Evolutionary conservation across 83 land plant genomes (phyloP).

Genomic region (Thuja plicata): DNA sequence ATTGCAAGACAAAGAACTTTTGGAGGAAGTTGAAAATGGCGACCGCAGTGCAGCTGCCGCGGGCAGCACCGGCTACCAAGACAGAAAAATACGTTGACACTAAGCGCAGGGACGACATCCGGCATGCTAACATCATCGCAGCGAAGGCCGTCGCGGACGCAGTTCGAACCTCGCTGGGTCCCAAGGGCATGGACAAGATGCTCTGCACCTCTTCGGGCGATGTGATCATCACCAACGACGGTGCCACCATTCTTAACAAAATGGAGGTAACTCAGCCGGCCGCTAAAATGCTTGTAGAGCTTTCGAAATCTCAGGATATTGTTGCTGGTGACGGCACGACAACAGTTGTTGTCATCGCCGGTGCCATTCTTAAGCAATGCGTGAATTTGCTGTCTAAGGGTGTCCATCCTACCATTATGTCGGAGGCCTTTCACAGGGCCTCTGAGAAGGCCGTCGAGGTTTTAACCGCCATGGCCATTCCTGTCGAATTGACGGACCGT

Average conservation of each 20-base stretch:
- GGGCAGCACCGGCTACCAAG: slow-evolving; percentile 18
- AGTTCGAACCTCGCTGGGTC: slow-evolving; percentile 84
- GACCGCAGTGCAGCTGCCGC: neutral
- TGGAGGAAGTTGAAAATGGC: neutral
- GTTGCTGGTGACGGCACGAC: slow-evolving; percentile 94
- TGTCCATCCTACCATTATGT: slow-evolving; percentile 84
- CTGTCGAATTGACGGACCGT: slow-evolving; percentile 83
- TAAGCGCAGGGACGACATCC: slow-evolving; percentile 80
- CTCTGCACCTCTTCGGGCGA: slow-evolving; percentile 73
- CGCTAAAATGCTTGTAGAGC: slow-evolving; percentile 91
- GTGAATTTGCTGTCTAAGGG: slow-evolving; percentile 56
- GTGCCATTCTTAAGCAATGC: slow-evolving; percentile 75
- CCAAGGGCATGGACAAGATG: slow-evolving; percentile 98
- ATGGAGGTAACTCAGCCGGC: slow-evolving; percentile 92
- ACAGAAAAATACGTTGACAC: slow-evolving; percentile 85
- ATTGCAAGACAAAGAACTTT: neutral
- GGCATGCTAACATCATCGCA: slow-evolving; percentile 71
- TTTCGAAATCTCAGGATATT: slow-evolving; percentile 80
- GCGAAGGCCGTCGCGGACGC: slow-evolving; percentile 91
- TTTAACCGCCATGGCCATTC: slow-evolving; percentile 79
- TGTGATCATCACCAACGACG: slow-evolving; percentile 95
- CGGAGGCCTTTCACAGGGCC: slow-evolving; percentile 81
- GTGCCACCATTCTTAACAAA: slow-evolving; percentile 89
- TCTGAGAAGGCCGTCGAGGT: slow-evolving; percentile 79
- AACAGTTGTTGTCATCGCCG: slow-evolving; percentile 88